Evolutionary conservation across 2,329 filamentous ascomycete genomes (phyloP), one percentile per base, ranked within the genome.

Genomic region (Dichotomopilus funicola): DNA sequence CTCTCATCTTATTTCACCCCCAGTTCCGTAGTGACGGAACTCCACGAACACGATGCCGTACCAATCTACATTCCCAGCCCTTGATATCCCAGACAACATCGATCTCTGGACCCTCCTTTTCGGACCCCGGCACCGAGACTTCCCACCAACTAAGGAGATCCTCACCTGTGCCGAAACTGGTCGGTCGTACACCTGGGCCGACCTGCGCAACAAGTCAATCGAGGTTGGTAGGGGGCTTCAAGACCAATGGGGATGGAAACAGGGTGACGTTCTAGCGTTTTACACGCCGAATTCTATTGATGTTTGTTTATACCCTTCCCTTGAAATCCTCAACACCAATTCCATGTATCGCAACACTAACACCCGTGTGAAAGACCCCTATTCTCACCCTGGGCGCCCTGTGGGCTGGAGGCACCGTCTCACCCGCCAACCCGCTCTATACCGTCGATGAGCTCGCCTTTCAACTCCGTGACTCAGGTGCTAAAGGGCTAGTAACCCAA

Each of bases 281-380:
- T 96, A 87, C 75, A 86, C 89, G 3, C 88, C 91, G 34, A 96
- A 97, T 69, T 85, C 80, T 69, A 87, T 96, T 67, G 91, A 96
- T 41, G 62, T 62, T 19, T 35, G 55, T 27, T 27, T 27, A 27
- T 27, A 27, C 19, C 19, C 19, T 27, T 27, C 19, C 19, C 19
- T 53, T 6, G 34, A 12, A 31, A 9, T 9, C 13, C 33, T 36
- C 10, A 19, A 34, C 7, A 31, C 5, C 11, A 11, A 11, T 2
- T 3, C 40, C n/a, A 10, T 49, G 12, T 34, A 13, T 9, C 12
- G 11, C 5, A 19, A 19, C 13, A 38, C 33, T 41, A 19, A 38
- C 44, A 51, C 52, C 37, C 10, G 36, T 36, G 7, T 27, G 27
- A 10, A 35, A 62, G 59, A 89, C 86, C 0, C 86, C 89, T 0